A percentile compares a stretch with the other conserved stretches of the same genome.
Evolutionary conservation across 164 flowering plant species (phyloP).

Genomic region (Annona cherimola): DNA sequence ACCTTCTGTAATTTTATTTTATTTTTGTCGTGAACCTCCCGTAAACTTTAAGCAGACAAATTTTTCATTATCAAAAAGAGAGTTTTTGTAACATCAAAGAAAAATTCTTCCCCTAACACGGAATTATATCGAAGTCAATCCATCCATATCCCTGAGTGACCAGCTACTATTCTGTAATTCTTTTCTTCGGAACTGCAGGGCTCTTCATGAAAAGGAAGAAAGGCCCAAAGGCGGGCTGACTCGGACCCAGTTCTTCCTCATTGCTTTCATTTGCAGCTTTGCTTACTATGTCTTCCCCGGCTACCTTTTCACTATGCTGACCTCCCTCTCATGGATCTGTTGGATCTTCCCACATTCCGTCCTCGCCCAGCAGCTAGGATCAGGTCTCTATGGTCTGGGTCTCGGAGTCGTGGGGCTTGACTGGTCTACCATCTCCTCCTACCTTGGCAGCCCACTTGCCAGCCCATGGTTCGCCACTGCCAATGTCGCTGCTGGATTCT

Average conservation of each 20-base stretch:
- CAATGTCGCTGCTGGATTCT: slow-evolving; percentile 63
- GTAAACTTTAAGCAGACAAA: no score
- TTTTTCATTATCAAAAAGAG: no score
- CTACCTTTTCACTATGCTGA: slow-evolving; percentile 67
- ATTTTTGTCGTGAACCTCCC: no score
- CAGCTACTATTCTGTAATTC: no score
- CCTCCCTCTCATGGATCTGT: slow-evolving; percentile 77
- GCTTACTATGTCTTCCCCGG: slow-evolving; percentile 80
- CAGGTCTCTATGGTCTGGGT: slow-evolving; percentile 73
- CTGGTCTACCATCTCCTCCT: slow-evolving; percentile 74
- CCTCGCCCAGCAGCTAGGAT: slow-evolving; percentile 71
- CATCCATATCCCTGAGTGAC: no score
- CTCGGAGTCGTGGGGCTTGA: slow-evolving; percentile 62
- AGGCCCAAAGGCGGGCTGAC: slow-evolving; percentile 54
- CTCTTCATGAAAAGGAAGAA: slow-evolving; percentile 67
- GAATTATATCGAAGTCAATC: no score
- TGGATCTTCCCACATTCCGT: slow-evolving; percentile 61
- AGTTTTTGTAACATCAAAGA: no score
- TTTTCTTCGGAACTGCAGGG: slow-evolving; percentile 34
- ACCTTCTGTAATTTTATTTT: no score
- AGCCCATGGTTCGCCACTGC: slow-evolving; percentile 95
- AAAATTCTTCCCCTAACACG: no score
- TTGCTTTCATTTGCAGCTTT: slow-evolving; percentile 67
- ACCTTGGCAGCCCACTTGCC: slow-evolving; percentile 78
- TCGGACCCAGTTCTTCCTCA: slow-evolving; percentile 65